Base-by-base conservation (phyloP, 2,329 filamentous ascomycete genomes). In the Diaporthe longicolla region DNA sequence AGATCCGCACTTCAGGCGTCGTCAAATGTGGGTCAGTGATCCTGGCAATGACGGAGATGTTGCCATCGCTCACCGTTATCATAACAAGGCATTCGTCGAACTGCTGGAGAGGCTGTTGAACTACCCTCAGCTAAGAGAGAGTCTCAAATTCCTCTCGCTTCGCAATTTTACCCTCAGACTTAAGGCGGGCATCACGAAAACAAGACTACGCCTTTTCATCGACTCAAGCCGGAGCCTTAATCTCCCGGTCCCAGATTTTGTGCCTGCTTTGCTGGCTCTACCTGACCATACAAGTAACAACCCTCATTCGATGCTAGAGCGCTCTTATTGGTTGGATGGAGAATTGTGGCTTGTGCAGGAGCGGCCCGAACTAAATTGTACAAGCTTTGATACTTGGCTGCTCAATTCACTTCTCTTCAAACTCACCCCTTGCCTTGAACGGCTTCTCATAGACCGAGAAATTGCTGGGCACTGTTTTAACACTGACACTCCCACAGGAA, bases 311-410 rank as follows among this genome's bases (percentile, higher is more conserved):
- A 1, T 24, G 8, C 8, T 24, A n/a, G 4, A 3, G 2, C 10
- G 19, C 48, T 11, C 21, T 4, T 50, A 11, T 11, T 50, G 48
- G 48, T 24, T 50, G 4, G 21, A 50, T 11, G 21, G 21, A n/a
- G 48, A 50, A 24, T 10, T 50, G 21, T 50, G 48, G 48, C 21
- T 50, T 4, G 6, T 11, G 21, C 1, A 24, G 3, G 5, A 1
- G 1, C 8, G 9, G 3, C 10, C 19, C 0, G 8, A 11, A 1
- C 1, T 4, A 13, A 9, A 11, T 9, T n/a, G 21, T 2, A 50
- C 8, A 10, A 10, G 9, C 3, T 50, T 50, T 2, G 48, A 50
- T 24, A n/a, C 11, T 11, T 50, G 48, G 48, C 21, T 50, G 21
- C 3, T 50, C 21, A 50, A 10, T 9, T 11, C 24, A 13, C 21